phyloP scores from a whole-genome alignment of 441 rosid species.

The Geranium incanum region DNA sequence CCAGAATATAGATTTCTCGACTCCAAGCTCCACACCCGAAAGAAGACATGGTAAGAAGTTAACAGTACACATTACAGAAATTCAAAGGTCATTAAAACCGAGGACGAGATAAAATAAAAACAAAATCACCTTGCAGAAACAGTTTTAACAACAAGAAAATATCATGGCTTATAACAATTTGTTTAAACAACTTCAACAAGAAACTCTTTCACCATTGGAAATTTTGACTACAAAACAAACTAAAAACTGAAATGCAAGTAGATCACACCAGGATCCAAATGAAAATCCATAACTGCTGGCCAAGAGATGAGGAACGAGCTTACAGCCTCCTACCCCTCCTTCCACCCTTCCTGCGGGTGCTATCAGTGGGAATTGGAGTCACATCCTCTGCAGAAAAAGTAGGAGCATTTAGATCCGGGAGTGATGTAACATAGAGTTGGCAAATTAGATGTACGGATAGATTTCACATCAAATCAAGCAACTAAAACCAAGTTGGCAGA shows the following conservation, averaged over 20 bases:
- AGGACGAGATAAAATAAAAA: background rate
- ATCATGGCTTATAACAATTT: no score
- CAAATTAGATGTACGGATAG: no score
- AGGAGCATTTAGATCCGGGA: background rate
- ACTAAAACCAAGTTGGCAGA: no score
- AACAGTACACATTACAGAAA: no score
- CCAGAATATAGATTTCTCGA: no score
- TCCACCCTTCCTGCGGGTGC: background rate
- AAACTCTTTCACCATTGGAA: background rate
- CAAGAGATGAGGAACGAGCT: background rate
- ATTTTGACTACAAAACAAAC: background rate
- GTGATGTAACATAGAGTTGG: background rate
- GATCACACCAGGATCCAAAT: background rate
- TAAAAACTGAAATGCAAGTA: background rate
- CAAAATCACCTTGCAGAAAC: background rate
- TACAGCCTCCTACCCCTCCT: background rate
- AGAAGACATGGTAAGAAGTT: no score
- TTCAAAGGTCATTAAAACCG: background rate
- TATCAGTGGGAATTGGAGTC: conserved; percentile 4
- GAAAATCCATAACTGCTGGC: background rate
- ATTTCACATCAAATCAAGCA: background rate
- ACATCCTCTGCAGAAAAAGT: background rate
- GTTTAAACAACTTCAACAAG: no score
- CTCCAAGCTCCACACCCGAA: no score
- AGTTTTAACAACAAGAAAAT: background rate